phyloP scores from a whole-genome alignment of 2,329 filamentous ascomycete genomes.

The Nemania sp. region DNA sequence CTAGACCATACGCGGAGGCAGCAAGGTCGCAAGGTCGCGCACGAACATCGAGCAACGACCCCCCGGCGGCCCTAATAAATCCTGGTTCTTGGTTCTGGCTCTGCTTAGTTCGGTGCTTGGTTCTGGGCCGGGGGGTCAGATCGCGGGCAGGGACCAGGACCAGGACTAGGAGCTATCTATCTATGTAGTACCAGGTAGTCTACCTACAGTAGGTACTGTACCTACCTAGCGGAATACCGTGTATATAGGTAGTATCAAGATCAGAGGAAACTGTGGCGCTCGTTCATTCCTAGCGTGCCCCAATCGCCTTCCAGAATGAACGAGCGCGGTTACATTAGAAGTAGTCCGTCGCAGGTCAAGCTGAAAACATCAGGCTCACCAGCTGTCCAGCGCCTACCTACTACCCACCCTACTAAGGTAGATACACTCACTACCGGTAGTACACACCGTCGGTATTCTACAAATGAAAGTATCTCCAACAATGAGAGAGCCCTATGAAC shows the following conservation, averaged over 20 bases:
- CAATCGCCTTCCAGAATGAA: constrained; percentile 24
- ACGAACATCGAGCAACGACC: constrained; percentile 26
- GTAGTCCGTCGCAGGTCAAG: constrained; percentile 13
- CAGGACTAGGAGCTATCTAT: constrained; percentile 2
- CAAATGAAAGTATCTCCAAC: constrained; percentile 11
- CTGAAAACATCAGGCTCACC: constrained; percentile 25
- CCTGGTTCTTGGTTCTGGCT: not conserved
- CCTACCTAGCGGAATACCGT: no score
- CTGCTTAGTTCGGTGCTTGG: constrained; percentile 5
- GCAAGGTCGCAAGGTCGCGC: no score
- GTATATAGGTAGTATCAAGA: constrained; percentile 27
- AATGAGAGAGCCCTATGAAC: constrained; percentile 13
- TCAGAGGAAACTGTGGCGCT: constrained; percentile 31
- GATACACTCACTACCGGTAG: not conserved
- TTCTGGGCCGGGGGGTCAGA: constrained; percentile 25
- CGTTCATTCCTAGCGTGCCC: constrained; percentile 3
- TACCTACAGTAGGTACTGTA: no score
- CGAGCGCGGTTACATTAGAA: constrained; percentile 22
- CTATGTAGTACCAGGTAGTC: no score
- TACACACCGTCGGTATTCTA: not conserved
- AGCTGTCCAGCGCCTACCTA: not conserved
- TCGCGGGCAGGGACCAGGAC: constrained; percentile 22
- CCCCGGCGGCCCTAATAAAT: constrained; percentile 27
- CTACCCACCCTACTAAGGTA: not conserved
- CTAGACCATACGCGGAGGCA: no score